A percentile compares a stretch with the other conserved stretches of the same genome.
Evolutionary conservation across 2,329 filamentous ascomycete genomes (phyloP).

Genomic region (Helotiales sp.): DNA sequence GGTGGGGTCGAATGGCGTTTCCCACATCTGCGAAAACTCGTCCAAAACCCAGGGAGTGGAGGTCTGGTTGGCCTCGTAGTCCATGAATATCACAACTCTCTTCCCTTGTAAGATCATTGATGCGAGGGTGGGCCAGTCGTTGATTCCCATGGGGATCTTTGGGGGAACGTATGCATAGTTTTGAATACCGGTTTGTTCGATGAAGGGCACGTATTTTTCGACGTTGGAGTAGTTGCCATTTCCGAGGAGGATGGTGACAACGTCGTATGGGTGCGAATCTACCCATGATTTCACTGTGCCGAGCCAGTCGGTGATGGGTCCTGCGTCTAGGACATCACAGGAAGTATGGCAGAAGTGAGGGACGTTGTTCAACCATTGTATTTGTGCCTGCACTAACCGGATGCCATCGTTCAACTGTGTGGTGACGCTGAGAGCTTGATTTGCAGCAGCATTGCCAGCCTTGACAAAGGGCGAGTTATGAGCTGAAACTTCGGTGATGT

Average conservation of each 20-base stretch:
- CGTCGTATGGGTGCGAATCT: constrained; percentile 74
- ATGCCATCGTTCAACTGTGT: constrained; percentile 77
- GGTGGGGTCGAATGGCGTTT: constrained; percentile 71
- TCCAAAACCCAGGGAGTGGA: constrained; percentile 82
- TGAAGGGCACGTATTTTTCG: constrained; percentile 63
- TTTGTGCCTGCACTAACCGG: constrained; percentile 63
- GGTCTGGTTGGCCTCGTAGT: constrained; percentile 77
- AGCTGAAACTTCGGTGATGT: constrained; percentile 74
- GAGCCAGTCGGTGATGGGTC: constrained; percentile 75
- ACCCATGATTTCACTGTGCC: constrained; percentile 72
- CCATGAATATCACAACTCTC: constrained; percentile 78
- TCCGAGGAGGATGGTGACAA: constrained; percentile 82
- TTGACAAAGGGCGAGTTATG: constrained; percentile 82
- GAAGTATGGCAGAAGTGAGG: constrained; percentile 83
- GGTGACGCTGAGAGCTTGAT: constrained; percentile 68
- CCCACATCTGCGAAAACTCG: constrained; percentile 86
- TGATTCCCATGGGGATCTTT: constrained; percentile 66
- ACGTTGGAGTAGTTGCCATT: constrained; percentile 75
- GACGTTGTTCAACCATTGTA: constrained; percentile 59
- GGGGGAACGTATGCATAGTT: constrained; percentile 74
- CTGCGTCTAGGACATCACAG: constrained; percentile 79
- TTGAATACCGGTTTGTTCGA: constrained; percentile 70
- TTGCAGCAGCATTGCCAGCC: constrained; percentile 70
- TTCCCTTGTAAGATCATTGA: constrained; percentile 71
- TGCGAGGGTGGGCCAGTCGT: constrained; percentile 82